These are phyloP conservation scores for Draba incana DNA, from an alignment of 345 rosid species.

Conservation along the genomic window DNA sequence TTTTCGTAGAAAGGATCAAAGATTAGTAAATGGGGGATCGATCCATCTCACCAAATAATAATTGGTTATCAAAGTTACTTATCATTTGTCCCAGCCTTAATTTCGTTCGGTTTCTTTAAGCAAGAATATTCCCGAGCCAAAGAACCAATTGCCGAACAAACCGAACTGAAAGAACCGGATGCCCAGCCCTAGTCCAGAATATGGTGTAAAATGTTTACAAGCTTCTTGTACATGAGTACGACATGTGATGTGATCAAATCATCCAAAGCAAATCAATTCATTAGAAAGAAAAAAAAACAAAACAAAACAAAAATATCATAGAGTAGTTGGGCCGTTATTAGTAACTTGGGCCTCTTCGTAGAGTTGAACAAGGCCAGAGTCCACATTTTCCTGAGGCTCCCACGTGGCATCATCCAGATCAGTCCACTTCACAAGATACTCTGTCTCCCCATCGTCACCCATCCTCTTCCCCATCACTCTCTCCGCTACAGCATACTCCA, in stretches of 20 bases:
- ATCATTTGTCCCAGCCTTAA: too few species aligned
- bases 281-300: not conserved
- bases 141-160: too few species aligned
- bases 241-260: not conserved
- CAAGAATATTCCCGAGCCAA: too few species aligned
- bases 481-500: conserved; percentile 90
- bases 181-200: too few species aligned
- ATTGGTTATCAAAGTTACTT: too few species aligned
- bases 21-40: too few species aligned
- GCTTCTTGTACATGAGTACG: not conserved
- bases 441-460: conserved; percentile 61
- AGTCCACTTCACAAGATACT: conserved; percentile 79
- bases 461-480: conserved; percentile 62
- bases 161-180: too few species aligned
- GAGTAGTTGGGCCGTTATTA: not conserved
- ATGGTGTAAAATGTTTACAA: not conserved
- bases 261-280: not conserved
- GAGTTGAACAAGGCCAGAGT: conserved; percentile 60
- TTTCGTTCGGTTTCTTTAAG: too few species aligned
- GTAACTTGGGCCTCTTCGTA: conserved; percentile 45
- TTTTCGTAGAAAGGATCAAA: too few species aligned
- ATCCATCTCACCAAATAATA: too few species aligned
- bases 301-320: not conserved
- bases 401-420: conserved; percentile 85
- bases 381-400: conserved; percentile 90